Evolutionary conservation across 2,329 filamentous ascomycete genomes (phyloP), one percentile per base, ranked within the genome.

Genomic region (Endocalyx cinctus): DNA sequence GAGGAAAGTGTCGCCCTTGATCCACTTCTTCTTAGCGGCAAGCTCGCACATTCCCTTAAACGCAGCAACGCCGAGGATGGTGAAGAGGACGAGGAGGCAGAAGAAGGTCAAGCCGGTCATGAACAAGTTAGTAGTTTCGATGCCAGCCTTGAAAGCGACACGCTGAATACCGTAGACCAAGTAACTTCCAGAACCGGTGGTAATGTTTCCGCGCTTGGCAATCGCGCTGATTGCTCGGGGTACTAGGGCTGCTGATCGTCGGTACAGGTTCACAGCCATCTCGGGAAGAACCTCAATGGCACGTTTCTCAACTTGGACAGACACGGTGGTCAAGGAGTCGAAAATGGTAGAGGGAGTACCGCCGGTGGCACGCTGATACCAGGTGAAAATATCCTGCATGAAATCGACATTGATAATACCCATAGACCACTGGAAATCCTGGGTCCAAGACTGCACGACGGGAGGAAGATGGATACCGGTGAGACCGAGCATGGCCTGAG

Each of bases 371-470:
- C 86, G 82, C 63, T 90, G 87, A 60, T 94, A 94, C 87, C 87
- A 94, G 19, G 85, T 89, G 36, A 84, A 82, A 51, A 92, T 82
- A 14, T 67, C 69, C 60, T 94, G 84, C 58, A 94, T 70, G 60
- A 92, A 92, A 20, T 69, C 66, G 33, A 92, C 73, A 33, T 77
- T 77, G 56, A 94, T 90, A 47, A 94, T 86, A 50, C 87, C 87
- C 84, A 94, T 88, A 52, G 79, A 87, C 87, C 87, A 94, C 58
- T 88, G 82, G 68, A 94, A 92, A 60, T 92, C 88, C 63, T 92
- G 87, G 1, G 86, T 92, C 87, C 87, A 94, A 0, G 86, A 76
- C 50, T 83, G 73, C 33, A 89, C 87, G 38, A 90, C 84, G 0
- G 87, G 87, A 4, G 87, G 87, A 31, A 90, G 71, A 22, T 72